Base-by-base conservation (phyloP, 352 stramenopile species). In the Globisporangium cederbergense region DNA sequence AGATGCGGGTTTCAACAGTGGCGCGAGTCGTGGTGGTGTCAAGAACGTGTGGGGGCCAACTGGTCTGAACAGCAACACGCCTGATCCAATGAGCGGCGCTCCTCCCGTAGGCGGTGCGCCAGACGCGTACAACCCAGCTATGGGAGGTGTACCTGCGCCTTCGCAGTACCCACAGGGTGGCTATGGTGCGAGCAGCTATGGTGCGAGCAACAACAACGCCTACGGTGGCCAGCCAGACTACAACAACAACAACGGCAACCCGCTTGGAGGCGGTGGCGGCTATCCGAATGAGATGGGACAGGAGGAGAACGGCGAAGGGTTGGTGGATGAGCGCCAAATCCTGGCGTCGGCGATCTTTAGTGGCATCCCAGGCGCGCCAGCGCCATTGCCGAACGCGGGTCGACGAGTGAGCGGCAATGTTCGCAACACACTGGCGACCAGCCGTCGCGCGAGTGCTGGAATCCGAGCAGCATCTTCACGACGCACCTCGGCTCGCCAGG, bases 321-420 rank as follows among this genome's bases (percentile, higher is more conserved):
- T 80, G 6, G 75, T 91, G 2, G 79, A 95, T 49, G 86, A 96
- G 66, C 84, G 87, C 46, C 72, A 81, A 56, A 87, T 93, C 66
- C 90, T 98, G 79, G 97, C 97, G 45, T 97, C 95, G 13, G 95
- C 95, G 9, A 88, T 99, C 54, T 99, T 99, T 76, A 97, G 97
- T 43, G 97, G 97, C 32, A 97, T 99, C 52, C 87, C 83, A 10
- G 89, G 90, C 51, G 90, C 79, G 0, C 80, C 83, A 10, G 71
- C 77, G 8, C 71, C 81, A 6, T 76, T 85, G 65, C 38, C 76
- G 34, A 65, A 40, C n/a, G 72, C 68, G 46, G 54, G 42, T 2
- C 78, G 81, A 30, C 80, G 83, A 34, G 76, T 77, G 32, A 75
- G 73, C 0, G 76, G 55, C 38, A 77, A 65, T 46, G 62, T 69